These are phyloP conservation scores for Backusella westeae DNA, from an alignment of 192 early-diverging fungal species.

Conservation along the genomic window DNA sequence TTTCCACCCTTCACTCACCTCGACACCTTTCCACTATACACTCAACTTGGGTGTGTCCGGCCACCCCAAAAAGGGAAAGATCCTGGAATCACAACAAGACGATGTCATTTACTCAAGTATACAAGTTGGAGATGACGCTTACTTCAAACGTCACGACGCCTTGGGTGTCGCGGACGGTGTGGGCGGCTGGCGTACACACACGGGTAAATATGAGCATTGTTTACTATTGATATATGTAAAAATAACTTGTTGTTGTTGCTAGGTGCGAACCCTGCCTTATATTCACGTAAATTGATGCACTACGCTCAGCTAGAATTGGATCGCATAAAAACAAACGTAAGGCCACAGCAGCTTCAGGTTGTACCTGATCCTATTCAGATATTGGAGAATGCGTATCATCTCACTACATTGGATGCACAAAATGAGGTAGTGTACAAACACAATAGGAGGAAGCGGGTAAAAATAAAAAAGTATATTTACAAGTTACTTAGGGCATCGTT, in stretches of 20 bases:
- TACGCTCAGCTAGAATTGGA: slow-evolving; percentile 81
- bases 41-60: slow-evolving; percentile 49
- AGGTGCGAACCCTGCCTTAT: slow-evolving; percentile 90
- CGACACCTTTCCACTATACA: slow-evolving; percentile 36
- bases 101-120: slow-evolving; percentile 58
- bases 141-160: slow-evolving; percentile 81
- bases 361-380: slow-evolving; percentile 11
- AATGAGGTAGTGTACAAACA: slow-evolving; percentile 33
- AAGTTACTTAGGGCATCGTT: slow-evolving; percentile 54
- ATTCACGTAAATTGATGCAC: slow-evolving; percentile 94
- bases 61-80: slow-evolving; percentile 43
- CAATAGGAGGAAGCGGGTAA: background rate
- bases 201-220: slow-evolving; percentile 4
- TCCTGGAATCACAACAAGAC: slow-evolving; percentile 17
- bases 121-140: slow-evolving; percentile 91
- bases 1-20: slow-evolving; percentile 35
- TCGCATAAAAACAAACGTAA: slow-evolving; percentile 68
- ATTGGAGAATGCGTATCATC: slow-evolving; percentile 14
- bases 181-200: slow-evolving; percentile 76
- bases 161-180: slow-evolving; percentile 95
- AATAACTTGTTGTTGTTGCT: background rate
- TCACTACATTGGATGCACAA: slow-evolving; percentile 55
- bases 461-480: background rate
- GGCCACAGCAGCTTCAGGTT: slow-evolving; percentile 12
- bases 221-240: slow-evolving; percentile 4